These are phyloP conservation scores for Geotrichum carabidarum DNA, from an alignment of 1,139 yeast species.

Conservation along the genomic window DNA sequence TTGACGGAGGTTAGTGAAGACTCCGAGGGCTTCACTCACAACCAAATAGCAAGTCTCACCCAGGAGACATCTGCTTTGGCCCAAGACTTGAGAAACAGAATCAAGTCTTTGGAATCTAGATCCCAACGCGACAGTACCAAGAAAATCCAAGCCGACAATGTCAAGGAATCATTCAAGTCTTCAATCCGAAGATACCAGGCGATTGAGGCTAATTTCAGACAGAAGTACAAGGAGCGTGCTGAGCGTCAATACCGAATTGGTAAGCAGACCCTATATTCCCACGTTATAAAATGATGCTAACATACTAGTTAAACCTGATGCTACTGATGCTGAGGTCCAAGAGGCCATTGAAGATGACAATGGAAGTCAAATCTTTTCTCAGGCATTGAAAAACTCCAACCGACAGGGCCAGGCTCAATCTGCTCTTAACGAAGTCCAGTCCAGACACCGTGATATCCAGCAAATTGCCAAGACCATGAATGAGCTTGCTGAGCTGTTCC, in stretches of 20 bases:
- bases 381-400: slow-evolving; percentile 84
- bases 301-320: slow-evolving; percentile 70
- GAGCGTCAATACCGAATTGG: slow-evolving; percentile 76
- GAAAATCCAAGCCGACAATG: slow-evolving; percentile 83
- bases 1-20: slow-evolving; percentile 75
- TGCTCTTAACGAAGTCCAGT: slow-evolving; percentile 91
- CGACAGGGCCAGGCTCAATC: slow-evolving; percentile 96
- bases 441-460: slow-evolving; percentile 90
- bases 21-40: slow-evolving; percentile 65
- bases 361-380: slow-evolving; percentile 80
- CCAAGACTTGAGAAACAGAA: slow-evolving; percentile 63
- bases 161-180: slow-evolving; percentile 78
- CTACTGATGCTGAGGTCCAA: slow-evolving; percentile 75
- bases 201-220: slow-evolving; percentile 80
- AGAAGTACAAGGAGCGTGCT: slow-evolving; percentile 79
- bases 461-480: slow-evolving; percentile 94
- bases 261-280: not conserved
- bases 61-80: slow-evolving; percentile 78
- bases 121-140: slow-evolving; percentile 70
- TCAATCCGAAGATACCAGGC: slow-evolving; percentile 81
- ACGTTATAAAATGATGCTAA: not conserved
- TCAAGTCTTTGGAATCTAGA: slow-evolving; percentile 69
- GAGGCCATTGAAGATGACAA: slow-evolving; percentile 34
- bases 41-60: slow-evolving; percentile 70
- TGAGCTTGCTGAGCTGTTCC: slow-evolving; percentile 88